phyloP scores from a whole-genome alignment of 2,329 filamentous ascomycete genomes.

The Apiospora aurea region DNA sequence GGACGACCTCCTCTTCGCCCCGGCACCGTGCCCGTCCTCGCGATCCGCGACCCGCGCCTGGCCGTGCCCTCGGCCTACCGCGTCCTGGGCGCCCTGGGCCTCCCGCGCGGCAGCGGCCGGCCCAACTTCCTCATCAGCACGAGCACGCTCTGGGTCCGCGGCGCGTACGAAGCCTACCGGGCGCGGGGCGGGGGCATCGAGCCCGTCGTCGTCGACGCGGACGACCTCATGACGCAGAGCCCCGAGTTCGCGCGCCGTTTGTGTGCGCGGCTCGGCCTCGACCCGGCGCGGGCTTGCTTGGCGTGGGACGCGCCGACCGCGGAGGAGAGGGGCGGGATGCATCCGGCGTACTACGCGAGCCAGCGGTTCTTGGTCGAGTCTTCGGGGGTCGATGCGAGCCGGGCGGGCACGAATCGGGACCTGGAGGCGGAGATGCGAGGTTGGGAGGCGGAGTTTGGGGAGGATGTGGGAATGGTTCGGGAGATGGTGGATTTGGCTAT shows the following conservation, averaged over 20 bases:
- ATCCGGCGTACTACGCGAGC: background rate
- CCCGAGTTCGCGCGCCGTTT: background rate
- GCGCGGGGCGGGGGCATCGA: background rate
- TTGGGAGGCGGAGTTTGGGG: background rate
- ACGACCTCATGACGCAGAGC: background rate
- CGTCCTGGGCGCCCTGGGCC: background rate
- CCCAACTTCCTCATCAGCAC: constrained; percentile 9
- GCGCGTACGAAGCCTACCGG: background rate
- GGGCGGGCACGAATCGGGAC: background rate
- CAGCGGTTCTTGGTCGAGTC: background rate
- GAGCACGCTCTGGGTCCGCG: background rate
- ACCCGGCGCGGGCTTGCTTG: background rate
- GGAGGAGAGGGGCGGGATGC: background rate
- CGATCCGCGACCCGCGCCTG: constrained; percentile 4
- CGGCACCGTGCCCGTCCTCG: background rate
- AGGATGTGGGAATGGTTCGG: background rate
- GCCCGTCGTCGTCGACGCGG: constrained; percentile 4
- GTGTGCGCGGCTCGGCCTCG: background rate
- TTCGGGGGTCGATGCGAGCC: background rate
- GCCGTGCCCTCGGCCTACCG: background rate
- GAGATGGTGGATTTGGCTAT: constrained; percentile 7
- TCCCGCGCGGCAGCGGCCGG: background rate
- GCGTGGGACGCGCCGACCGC: background rate
- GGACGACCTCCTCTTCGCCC: background rate
- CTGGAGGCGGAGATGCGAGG: background rate